Conservation (phyloP, 2,329 filamentous ascomycete species). For the Emmonsiellopsis sp. region DNA sequence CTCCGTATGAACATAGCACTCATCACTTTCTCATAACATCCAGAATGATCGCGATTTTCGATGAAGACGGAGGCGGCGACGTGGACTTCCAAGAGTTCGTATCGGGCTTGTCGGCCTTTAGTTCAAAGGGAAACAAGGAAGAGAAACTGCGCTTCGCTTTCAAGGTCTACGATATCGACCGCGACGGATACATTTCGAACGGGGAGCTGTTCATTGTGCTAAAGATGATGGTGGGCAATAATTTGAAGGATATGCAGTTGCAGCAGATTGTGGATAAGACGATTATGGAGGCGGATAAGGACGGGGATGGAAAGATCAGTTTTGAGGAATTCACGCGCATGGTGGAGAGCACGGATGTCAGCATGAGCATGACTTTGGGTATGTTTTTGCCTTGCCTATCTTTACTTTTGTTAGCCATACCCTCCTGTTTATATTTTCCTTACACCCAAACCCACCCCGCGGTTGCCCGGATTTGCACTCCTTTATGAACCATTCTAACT, state of each 20-base stretch:
- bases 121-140: conserved; percentile 96
- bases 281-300: conserved; percentile 97
- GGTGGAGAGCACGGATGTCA: conserved; percentile 84
- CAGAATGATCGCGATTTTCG: conserved; percentile 98
- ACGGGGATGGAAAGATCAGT: conserved; percentile 94
- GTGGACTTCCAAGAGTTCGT: conserved; percentile 99
- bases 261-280: conserved; percentile 99
- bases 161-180: conserved; percentile 99
- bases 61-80: conserved; percentile 94
- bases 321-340: conserved; percentile 99
- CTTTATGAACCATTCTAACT: neutral
- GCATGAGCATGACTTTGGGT: conserved; percentile 60
- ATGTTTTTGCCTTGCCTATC: conserved; percentile 21
- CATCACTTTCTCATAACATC: neutral
- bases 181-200: conserved; percentile 97
- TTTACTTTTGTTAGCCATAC: neutral
- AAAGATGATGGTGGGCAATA: conserved; percentile 99
- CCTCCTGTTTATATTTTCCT: too few species aligned
- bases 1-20: neutral
- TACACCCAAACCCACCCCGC: too few species aligned
- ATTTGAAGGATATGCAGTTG: conserved; percentile 96
- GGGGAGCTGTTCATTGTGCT: conserved; percentile 98
- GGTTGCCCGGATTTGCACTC: neutral
- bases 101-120: conserved; percentile 87
- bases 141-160: conserved; percentile 97